Evolutionary conservation across 495 filamentous ascomycete genomes (phyloP), one percentile per base, ranked within the genome.

Genomic region (Lasiosphaeriaceae sp.): DNA sequence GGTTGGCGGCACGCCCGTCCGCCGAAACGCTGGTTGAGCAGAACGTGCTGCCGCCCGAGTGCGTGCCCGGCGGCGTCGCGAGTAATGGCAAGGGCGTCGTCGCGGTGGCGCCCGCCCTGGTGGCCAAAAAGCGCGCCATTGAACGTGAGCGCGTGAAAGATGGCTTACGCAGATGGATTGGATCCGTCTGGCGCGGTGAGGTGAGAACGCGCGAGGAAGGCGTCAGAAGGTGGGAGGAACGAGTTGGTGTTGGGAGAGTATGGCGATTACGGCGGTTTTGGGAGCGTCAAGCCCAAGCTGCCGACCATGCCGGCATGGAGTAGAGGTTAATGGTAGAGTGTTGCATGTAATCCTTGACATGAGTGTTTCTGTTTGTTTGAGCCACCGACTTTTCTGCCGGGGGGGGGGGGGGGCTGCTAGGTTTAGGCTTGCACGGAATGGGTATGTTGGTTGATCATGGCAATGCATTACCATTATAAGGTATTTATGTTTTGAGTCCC

Each of bases 91-190:
- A 58, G 19, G 41, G 53, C 11, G 46, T 21, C 34, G 48, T 17
- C 29, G 49, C 26, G 7, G 66, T 70, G 0, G 67, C 67, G 43
- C 66, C 67, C 26, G 63, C 55, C 19, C 24, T 70, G 29, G 67
- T 70, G 41, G 77, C 76, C 31, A 68, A 66, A 62, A 76, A 72
- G 58, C 68, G 74, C 23, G 75, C 75, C 16, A 64, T 83, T 6
- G 81, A 84, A 68, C 74, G 71, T 60, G 77, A 83, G 71, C 74
- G 73, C 52, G 73, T 83, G 34, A 84, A 83, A 58, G 80, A 83
- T 62, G 67, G 66, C 34, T 61, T 84, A 56, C 65, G 80, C 37
- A 67, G 70, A 26, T 83, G 80, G 76, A 69, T 82, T 8, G 75
- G 74, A 11, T 70, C 64, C 45, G 75, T 71, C 16, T 79, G 75